phyloP scores from a whole-genome alignment of 139 green algal genomes.

The Closterium sp. region DNA sequence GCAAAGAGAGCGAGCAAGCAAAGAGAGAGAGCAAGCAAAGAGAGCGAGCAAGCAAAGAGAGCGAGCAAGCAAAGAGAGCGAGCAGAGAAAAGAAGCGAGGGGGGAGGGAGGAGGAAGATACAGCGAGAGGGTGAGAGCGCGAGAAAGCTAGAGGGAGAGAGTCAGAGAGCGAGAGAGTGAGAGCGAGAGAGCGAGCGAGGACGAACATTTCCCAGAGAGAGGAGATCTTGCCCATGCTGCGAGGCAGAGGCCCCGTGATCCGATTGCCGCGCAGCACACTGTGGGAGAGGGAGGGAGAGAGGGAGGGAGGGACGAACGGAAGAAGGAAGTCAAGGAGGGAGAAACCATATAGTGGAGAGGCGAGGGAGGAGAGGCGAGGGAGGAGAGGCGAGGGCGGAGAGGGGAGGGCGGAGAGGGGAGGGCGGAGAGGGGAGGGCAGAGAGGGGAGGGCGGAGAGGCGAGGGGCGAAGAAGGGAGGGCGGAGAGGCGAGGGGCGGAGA shows the following conservation, averaged over 20 bases:
- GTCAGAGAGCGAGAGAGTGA: not conserved
- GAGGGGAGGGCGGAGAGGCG: no score
- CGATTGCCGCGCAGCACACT: not conserved
- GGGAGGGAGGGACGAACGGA: not conserved
- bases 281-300: not conserved
- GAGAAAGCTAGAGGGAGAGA: not conserved
- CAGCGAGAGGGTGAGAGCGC: not conserved
- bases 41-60: not conserved
- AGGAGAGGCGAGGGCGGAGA: no score
- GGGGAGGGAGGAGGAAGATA: not conserved
- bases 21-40: no score
- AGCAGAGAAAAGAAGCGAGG: not conserved
- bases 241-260: not conserved
- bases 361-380: no score
- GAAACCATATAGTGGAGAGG: no score
- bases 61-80: not conserved
- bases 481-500: not conserved
- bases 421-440: not conserved
- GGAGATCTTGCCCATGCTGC: not conserved
- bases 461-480: no score
- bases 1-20: no score
- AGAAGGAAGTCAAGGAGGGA: no score
- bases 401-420: no score
- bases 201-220: not conserved
- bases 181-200: not conserved